phyloP scores from a whole-genome alignment of 2,329 filamentous ascomycete genomes.

The Stemphylium vesicarium region DNA sequence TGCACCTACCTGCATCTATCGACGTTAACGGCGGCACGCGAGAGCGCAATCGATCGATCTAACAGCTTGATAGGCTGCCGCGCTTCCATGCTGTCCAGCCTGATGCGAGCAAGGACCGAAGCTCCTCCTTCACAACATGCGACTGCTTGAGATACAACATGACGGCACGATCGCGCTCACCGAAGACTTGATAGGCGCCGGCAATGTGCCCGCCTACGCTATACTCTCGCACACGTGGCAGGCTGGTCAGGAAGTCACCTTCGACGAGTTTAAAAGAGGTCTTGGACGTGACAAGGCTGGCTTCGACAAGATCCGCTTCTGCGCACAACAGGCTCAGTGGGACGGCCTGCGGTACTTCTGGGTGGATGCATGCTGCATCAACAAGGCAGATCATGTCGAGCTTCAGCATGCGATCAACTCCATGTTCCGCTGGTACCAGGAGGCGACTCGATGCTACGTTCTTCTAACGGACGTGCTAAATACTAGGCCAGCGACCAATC shows the following conservation, averaged over 20 bases:
- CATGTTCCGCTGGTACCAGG: constrained; percentile 8
- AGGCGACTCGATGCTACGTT: constrained; percentile 5
- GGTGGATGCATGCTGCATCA: constrained; percentile 11
- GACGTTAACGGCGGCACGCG: background rate
- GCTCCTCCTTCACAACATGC: background rate
- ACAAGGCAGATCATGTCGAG: background rate
- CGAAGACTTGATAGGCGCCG: background rate
- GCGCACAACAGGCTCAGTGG: background rate
- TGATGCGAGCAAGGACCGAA: background rate
- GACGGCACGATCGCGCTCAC: constrained; percentile 1
- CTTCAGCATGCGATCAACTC: constrained; percentile 6
- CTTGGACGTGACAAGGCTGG: background rate
- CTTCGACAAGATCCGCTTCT: constrained; percentile 3
- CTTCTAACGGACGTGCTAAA: constrained; percentile 7
- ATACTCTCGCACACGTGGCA: background rate
- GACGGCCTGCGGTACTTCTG: constrained; percentile 5
- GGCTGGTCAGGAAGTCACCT: background rate
- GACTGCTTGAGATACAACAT: constrained; percentile 4
- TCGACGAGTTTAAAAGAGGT: background rate
- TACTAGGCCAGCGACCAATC: background rate
- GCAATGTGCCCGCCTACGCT: background rate
- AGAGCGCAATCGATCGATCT: background rate
- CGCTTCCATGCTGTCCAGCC: background rate
- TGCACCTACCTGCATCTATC: background rate
- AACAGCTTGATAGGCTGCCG: background rate